Conservation (phyloP, 148 eudicot genomes). For the Arctostaphylos glauca region DNA sequence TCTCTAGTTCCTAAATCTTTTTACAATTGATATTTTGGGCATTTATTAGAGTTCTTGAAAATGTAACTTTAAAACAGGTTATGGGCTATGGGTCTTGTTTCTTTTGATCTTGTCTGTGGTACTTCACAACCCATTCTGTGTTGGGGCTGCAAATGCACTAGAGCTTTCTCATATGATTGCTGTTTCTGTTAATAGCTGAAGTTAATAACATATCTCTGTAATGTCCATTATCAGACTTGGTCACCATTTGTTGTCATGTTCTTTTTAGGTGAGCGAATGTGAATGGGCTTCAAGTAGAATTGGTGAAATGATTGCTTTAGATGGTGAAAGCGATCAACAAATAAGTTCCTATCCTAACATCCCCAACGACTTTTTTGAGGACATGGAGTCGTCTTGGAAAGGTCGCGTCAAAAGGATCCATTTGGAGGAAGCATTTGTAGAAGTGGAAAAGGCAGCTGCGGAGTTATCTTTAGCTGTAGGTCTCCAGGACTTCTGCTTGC, state of each 20-base stretch:
- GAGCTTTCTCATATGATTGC: neutral
- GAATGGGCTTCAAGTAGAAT: slow-evolving; percentile 62
- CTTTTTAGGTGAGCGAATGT: slow-evolving; percentile 70
- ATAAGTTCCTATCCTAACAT: slow-evolving; percentile 44
- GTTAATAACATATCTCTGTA: neutral
- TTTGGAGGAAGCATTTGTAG: slow-evolving; percentile 59
- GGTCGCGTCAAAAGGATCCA: slow-evolving; percentile 89
- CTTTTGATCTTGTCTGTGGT: neutral
- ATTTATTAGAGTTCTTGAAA: neutral
- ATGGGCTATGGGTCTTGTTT: neutral
- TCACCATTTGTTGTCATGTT: neutral
- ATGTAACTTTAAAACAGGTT: neutral
- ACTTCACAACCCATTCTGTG: neutral
- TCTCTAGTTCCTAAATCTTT: neutral
- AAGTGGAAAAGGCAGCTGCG: slow-evolving; percentile 79
- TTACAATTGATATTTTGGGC: neutral
- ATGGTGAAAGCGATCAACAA: slow-evolving; percentile 66
- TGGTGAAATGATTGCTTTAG: slow-evolving; percentile 67
- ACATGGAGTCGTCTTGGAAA: slow-evolving; percentile 90
- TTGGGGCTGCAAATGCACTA: neutral
- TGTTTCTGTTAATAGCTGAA: neutral
- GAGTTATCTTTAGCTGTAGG: slow-evolving; percentile 75
- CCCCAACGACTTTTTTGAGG: slow-evolving; percentile 80
- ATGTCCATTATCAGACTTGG: neutral
- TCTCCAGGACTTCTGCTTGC: slow-evolving; percentile 19